Evolutionary conservation across 257 asterid species (phyloP), one percentile per base, ranked within the genome.

Genomic region (Salvia hispanica): DNA sequence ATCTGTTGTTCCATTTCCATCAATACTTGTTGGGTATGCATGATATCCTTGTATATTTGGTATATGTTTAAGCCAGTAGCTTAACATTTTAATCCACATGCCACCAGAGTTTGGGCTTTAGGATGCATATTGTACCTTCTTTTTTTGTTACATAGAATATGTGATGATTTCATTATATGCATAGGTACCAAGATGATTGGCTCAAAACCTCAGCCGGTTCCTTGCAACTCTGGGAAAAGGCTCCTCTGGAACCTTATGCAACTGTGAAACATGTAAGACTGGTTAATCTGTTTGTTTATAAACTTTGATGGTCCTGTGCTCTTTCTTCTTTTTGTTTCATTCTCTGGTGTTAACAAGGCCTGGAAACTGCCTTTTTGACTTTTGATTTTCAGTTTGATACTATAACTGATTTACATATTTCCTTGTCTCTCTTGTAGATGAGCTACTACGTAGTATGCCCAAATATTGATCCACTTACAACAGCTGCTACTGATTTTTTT

Each of bases 151-250:
- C 39, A 37, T 57, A 18, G 50, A 72, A 53, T 74, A 63, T 61
- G 43, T 73, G 67, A 40, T 69, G 66, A 62, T 47, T 46, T 74
- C 62, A 64, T 70, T 80, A 55, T 58, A 52, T 74, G 61, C 72
- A 47, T 66, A 94, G 97, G 87, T 94, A 94, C 84, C 97, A 94
- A 87, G 96, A 94, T 67, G 99, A 94, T 79, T 94, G 99, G 97
- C 99, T 94, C 45, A 94, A 94, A 81, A 85, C 92, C 57, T 86
- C 99, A 9, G 82, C 96, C 48, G 83, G 84, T 79, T 89, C 95
- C 74, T 82, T 94, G 48, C 91, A 88, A 69, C 59, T 86, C 70
- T 94, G 99, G 99, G 99, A 94, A 62, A 94, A 94, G 88, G 99
- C 97, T 78, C 99, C 97, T 63, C 83, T 94, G 69, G 99, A 94